These are phyloP conservation scores for Parasitella parasitica DNA, from an alignment of 371 early-diverging fungal species.

Conservation along the genomic window DNA sequence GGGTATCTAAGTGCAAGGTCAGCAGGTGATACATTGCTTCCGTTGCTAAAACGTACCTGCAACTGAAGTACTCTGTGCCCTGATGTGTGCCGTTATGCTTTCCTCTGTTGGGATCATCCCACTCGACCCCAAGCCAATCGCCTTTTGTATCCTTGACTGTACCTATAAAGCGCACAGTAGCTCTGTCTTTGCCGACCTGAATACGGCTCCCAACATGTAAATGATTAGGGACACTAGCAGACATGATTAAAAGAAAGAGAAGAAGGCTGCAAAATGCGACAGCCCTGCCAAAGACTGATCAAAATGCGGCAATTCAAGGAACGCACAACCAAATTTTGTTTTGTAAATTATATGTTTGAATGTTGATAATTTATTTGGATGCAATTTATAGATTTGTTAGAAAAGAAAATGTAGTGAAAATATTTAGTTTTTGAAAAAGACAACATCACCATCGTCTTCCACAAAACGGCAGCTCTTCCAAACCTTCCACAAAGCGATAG, in stretches of 20 bases:
- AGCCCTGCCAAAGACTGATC: no score
- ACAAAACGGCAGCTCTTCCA: constrained; percentile 75
- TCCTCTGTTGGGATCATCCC: constrained; percentile 79
- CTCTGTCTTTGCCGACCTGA: constrained; percentile 45
- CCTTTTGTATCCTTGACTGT: constrained; percentile 58
- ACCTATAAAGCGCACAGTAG: constrained; percentile 72
- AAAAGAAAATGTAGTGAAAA: background rate
- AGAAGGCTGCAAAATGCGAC: background rate
- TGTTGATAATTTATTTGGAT: background rate
- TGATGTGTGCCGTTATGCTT: constrained; percentile 79
- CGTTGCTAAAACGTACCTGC: constrained; percentile 39
- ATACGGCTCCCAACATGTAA: constrained; percentile 37
- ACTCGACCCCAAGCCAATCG: constrained; percentile 89
- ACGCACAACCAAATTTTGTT: no score
- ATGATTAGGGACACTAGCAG: background rate
- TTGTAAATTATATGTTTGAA: no score
- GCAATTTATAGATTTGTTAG: background rate
- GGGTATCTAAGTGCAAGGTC: constrained; percentile 9
- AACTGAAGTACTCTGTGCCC: constrained; percentile 68
- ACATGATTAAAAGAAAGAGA: background rate
- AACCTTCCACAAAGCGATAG: constrained; percentile 63
- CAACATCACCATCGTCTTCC: constrained; percentile 74
- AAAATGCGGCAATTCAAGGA: background rate
- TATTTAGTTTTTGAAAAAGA: constrained; percentile 59
- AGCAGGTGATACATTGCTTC: background rate